A percentile compares a stretch with the other conserved stretches of the same genome.
phyloP scores from a whole-genome alignment of 805 yeast genomes.

The Pichia deserticola region DNA sequence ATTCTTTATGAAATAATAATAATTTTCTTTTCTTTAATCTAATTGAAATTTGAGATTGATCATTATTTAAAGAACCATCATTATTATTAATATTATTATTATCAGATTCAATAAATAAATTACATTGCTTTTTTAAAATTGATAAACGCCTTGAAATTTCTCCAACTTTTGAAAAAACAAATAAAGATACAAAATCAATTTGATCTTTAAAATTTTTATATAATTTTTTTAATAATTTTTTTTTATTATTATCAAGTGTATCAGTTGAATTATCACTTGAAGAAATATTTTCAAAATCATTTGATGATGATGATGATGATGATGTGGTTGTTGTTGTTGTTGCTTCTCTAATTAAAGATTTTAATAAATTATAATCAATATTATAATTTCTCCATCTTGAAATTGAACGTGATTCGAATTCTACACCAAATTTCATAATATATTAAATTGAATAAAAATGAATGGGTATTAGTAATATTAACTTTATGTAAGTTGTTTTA shows the following conservation, averaged over 20 bases:
- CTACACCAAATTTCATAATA: slow-evolving; percentile 83
- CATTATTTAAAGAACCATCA: not conserved
- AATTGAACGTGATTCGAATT: slow-evolving; percentile 64
- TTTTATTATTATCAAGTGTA: slow-evolving; percentile 16
- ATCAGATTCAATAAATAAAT: slow-evolving; percentile 19
- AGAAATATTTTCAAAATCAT: slow-evolving; percentile 6
- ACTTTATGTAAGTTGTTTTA: too few species aligned
- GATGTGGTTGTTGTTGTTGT: too few species aligned
- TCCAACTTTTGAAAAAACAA: slow-evolving; percentile 59
- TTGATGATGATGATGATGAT: too few species aligned
- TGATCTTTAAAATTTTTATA: slow-evolving; percentile 44
- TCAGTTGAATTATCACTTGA: not conserved
- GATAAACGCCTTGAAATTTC: slow-evolving; percentile 50
- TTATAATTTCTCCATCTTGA: slow-evolving; percentile 86
- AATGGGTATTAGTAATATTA: too few species aligned
- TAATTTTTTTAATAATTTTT: slow-evolving; percentile 27
- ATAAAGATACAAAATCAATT: slow-evolving; percentile 53
- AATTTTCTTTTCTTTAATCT: slow-evolving; percentile 20
- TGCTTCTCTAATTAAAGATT: slow-evolving; percentile 52
- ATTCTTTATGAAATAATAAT: slow-evolving; percentile 28
- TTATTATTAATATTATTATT: not conserved
- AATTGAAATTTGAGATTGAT: slow-evolving; percentile 9
- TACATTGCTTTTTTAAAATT: slow-evolving; percentile 20
- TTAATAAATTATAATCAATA: slow-evolving; percentile 74
- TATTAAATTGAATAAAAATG: not conserved